Base-by-base conservation (phyloP, 1,284 basidiomycete species). In the Jaminaea rosea region DNA sequence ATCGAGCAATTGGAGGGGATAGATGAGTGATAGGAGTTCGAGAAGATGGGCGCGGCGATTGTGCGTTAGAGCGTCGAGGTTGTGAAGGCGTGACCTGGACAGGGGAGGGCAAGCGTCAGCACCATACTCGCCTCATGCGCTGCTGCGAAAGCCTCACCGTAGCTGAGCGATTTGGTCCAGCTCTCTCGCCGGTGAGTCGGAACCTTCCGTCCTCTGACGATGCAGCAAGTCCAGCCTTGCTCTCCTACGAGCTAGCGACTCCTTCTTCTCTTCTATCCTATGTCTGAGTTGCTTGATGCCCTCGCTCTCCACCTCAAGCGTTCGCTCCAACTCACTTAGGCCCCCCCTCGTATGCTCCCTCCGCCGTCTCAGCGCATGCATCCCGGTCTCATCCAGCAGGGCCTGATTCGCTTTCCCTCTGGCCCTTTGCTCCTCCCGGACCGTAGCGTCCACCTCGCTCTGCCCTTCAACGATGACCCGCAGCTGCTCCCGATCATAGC, bases 1-100 rank as follows among this genome's bases (percentile, higher is more conserved):
- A 46, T 65, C 61, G 17, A 58, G 58, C 11, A 72, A 49, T 28
- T 72, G 62, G 56, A 73, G 67, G 11, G 69, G 71, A 34, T 63
- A 73, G 52, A 73, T 67, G 10, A 50, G 44, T 34, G 72, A 70
- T 15, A 73, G 57, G 4, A 59, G 59, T 2, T 59, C 62, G 3
- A 72, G 50, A 29, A 73, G 50, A 8, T 50, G 50, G 1, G 58
- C 58, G 11, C 51, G 36, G 13, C 46, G 44, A 32, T 27, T 21
- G 27, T 53, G 44, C 11, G 17, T 23, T 24, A 15, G 39, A 23
- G 11, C 39, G 11, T 23, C 39, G n/a, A n/a, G n/a, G n/a, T n/a
- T n/a, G n/a, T n/a, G n/a, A n/a, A n/a, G n/a, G n/a, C n/a, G n/a
- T n/a, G n/a, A n/a, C n/a, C n/a, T n/a, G n/a, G n/a, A n/a, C n/a